phyloP scores from a whole-genome alignment of 2,329 filamentous ascomycete species.

The Trichoderma endophyticum region DNA sequence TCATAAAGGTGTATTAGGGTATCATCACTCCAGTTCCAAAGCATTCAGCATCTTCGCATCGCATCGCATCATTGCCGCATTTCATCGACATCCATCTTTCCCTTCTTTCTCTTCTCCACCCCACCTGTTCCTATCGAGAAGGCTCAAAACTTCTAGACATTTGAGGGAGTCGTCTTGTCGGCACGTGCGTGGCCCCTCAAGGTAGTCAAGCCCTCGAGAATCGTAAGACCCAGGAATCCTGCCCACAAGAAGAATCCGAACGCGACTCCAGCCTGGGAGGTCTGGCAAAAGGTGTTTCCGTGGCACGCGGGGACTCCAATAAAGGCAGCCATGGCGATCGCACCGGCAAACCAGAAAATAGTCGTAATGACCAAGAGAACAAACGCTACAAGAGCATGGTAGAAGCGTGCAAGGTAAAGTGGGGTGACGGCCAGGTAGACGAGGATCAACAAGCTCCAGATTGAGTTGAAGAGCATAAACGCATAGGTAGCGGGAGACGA shows the following conservation, averaged over 20 bases:
- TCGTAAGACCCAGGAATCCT: slow-evolving; percentile 46
- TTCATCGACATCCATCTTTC: background rate
- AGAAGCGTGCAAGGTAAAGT: slow-evolving; percentile 55
- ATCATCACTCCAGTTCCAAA: background rate
- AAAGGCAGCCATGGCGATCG: slow-evolving; percentile 70
- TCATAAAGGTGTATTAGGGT: slow-evolving; percentile 6
- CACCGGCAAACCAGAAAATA: slow-evolving; percentile 87
- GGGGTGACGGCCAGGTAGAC: slow-evolving; percentile 68
- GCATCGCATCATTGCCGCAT: background rate
- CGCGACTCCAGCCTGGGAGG: slow-evolving; percentile 60
- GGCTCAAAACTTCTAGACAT: background rate
- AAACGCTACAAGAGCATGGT: slow-evolving; percentile 64
- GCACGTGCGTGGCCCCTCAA: slow-evolving; percentile 35
- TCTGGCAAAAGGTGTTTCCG: slow-evolving; percentile 52
- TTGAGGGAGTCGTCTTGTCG: slow-evolving; percentile 23
- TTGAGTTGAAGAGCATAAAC: slow-evolving; percentile 75
- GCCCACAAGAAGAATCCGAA: slow-evolving; percentile 65
- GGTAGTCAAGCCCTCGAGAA: slow-evolving; percentile 45
- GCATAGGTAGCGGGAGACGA: slow-evolving; percentile 56
- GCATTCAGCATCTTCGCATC: background rate
- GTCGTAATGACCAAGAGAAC: slow-evolving; percentile 69
- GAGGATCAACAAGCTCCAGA: slow-evolving; percentile 73
- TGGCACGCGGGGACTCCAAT: slow-evolving; percentile 56
- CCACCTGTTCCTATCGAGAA: background rate
- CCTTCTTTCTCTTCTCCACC: background rate